These are phyloP conservation scores for Claviceps sp. DNA, from an alignment of 2,329 filamentous ascomycete genomes.

Conservation along the genomic window DNA sequence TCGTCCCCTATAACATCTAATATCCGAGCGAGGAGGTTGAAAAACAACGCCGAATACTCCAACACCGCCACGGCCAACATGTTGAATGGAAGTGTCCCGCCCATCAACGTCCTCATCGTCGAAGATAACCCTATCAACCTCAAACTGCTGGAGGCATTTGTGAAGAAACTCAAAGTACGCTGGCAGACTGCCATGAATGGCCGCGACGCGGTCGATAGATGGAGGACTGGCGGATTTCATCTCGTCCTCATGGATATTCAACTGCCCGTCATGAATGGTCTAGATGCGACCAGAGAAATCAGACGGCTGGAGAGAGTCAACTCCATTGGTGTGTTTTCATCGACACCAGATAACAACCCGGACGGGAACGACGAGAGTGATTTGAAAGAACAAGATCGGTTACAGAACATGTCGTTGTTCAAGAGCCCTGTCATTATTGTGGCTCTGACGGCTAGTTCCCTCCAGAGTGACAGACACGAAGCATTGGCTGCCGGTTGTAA, in stretches of 20 bases:
- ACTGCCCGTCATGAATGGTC: conserved; percentile 86
- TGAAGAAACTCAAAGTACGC: conserved; percentile 87
- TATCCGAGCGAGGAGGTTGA: conserved; percentile 35
- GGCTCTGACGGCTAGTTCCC: conserved; percentile 80
- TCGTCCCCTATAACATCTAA: conserved; percentile 35
- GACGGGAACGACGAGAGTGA: conserved; percentile 27
- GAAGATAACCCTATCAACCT: conserved; percentile 99
- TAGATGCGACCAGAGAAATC: conserved; percentile 93
- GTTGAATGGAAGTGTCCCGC: conserved; percentile 73
- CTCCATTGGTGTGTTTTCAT: conserved; percentile 79
- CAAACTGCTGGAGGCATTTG: conserved; percentile 83
- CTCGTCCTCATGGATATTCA: conserved; percentile 98
- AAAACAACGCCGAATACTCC: conserved; percentile 34
- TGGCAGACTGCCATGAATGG: conserved; percentile 98
- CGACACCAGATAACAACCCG: conserved; percentile 43
- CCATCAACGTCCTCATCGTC: conserved; percentile 94
- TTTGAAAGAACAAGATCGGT: conserved; percentile 51
- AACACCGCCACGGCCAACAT: conserved; percentile 44
- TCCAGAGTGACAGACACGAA: conserved; percentile 92
- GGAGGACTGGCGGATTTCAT: conserved; percentile 86
- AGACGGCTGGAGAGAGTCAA: conserved; percentile 79
- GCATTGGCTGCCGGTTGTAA: conserved; percentile 93
- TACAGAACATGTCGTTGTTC: conserved; percentile 59
- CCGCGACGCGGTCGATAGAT: conserved; percentile 82
- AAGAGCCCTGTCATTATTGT: conserved; percentile 98